Evolutionary conservation across 495 filamentous ascomycete species (phyloP), one percentile per base, ranked within the genome.

Genomic region (Cercophora newfieldiana): DNA sequence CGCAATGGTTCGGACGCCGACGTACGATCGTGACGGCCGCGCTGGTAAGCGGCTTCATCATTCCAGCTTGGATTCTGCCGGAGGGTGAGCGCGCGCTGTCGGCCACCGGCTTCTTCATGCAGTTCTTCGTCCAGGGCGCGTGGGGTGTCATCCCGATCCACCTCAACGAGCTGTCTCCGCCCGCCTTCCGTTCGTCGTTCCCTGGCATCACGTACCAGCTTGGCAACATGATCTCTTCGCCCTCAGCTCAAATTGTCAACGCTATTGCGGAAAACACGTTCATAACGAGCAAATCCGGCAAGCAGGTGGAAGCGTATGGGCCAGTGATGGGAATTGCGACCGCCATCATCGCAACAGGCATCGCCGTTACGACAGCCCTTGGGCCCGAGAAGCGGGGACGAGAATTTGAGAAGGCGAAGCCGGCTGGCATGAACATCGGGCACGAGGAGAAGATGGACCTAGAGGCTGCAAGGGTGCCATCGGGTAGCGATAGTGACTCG

Each of bases 141-240:
- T 94, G 87, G 88, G 89, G 91, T 47, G 86, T 92, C 6, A 87
- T 92, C 29, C 91, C 91, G 8, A 89, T 93, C 68, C 90, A 92
- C 69, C 81, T 94, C 56, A 91, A 91, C 73, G 91, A 94, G 78
- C 83, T 93, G 0, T 86, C 90, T 0, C 91, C 90, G 6, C 85
- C 87, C 0, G 88, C 88, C 1, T 92, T 90, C 80, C 85, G 90
- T n/a, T 89, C 89, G 3, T 84, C 78, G 5, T 88, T 90, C 78
- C 85, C 86, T 0, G 89, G 88, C 26, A 74, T 85, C 58, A 88
- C 88, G 0, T 92, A 92, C 75, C 90, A 93, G 75, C 70, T 93
- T 2, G 90, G 90, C 19, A 91, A 91, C 75, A 89, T 92, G 83
- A 85, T 92, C 50, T 89, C 89, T 31, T 88, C 89, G 3, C 88